Percentiles rank a stretch among this genome's conserved stretches.
Evolutionary conservation across 1,139 yeast species (phyloP).

Genomic region (Sugiyamaella novakii): DNA sequence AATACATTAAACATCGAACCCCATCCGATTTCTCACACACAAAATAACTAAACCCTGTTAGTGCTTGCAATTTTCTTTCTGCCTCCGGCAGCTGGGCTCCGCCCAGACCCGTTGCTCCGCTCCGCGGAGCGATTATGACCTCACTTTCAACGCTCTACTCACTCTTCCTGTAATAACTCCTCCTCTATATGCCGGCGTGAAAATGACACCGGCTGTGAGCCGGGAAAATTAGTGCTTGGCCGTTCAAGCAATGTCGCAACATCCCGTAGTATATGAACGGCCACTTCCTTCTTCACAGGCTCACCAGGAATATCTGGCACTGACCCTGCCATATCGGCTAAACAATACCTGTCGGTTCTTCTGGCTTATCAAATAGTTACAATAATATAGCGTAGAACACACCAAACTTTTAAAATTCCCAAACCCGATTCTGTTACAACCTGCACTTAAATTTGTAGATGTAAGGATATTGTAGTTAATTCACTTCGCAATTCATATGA

Average conservation of each 20-base stretch:
- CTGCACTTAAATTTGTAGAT: too few species aligned
- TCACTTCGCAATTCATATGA: too few species aligned
- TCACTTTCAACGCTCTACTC: constrained; percentile 22
- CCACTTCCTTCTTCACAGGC: constrained; percentile 68
- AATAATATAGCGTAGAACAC: too few species aligned
- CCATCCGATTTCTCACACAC: constrained; percentile 99
- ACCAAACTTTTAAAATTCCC: too few species aligned
- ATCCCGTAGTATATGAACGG: constrained; percentile 65
- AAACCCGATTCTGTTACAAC: too few species aligned
- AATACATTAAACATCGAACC: constrained; percentile 75
- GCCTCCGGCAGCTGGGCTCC: constrained; percentile 4
- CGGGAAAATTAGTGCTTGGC: constrained; percentile 25
- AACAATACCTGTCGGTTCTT: constrained; percentile 4
- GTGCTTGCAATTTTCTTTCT: too few species aligned
- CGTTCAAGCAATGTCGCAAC: constrained; percentile 69
- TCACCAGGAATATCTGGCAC: constrained; percentile 87
- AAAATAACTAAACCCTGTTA: constrained; percentile 50
- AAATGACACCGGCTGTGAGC: constrained; percentile 91
- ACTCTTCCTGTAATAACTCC: constrained; percentile 59
- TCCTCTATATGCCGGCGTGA: constrained; percentile 69
- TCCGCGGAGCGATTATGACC: neutral
- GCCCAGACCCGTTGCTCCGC: constrained; percentile 3
- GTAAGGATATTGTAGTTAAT: too few species aligned
- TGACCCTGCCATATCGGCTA: constrained; percentile 52
- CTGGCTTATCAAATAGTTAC: too few species aligned